Evolutionary conservation across 1,284 basidiomycete species (phyloP).

Genomic region (Tilletia horrida): DNA sequence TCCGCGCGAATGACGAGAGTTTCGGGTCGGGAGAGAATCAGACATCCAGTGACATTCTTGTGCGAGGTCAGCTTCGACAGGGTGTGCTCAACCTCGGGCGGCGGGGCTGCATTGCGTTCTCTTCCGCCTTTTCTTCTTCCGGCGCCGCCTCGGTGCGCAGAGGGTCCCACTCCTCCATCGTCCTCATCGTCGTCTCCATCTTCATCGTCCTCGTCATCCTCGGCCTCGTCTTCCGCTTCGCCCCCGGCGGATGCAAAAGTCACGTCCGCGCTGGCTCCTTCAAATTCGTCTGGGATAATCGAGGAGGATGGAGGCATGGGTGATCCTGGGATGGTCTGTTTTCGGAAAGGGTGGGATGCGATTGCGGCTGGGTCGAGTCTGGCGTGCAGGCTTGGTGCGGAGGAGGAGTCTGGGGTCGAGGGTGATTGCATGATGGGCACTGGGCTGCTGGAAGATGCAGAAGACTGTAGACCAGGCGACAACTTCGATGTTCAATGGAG

Average conservation of each 20-base stretch:
- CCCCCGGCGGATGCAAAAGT: slow-evolving; percentile 10
- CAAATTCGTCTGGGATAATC: slow-evolving; percentile 5
- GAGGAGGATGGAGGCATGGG: slow-evolving; percentile 41
- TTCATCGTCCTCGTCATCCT: not conserved
- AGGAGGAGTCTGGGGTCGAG: not conserved
- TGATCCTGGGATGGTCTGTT: slow-evolving; percentile 22
- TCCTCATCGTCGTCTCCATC: not conserved
- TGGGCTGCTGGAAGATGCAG: not conserved
- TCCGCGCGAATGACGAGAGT: slow-evolving; percentile 46
- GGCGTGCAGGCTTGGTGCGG: slow-evolving; percentile 7
- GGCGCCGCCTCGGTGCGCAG: not conserved
- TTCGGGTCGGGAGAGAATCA: slow-evolving; percentile 43
- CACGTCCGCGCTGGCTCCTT: slow-evolving; percentile 15
- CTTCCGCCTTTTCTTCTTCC: not conserved
- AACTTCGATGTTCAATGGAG: too few species aligned
- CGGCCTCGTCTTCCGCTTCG: not conserved
- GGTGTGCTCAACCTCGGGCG: slow-evolving; percentile 46
- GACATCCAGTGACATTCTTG: slow-evolving; percentile 38
- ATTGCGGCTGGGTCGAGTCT: slow-evolving; percentile 14
- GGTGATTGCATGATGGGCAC: slow-evolving; percentile 13
- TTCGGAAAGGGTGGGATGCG: slow-evolving; percentile 3
- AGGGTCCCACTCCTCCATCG: not conserved
- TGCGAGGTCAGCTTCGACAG: slow-evolving; percentile 41
- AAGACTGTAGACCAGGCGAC: too few species aligned
- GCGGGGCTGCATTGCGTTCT: slow-evolving; percentile 28